Conservation (phyloP, 164 flowering plant genomes). For the Brasenia schreberi region DNA sequence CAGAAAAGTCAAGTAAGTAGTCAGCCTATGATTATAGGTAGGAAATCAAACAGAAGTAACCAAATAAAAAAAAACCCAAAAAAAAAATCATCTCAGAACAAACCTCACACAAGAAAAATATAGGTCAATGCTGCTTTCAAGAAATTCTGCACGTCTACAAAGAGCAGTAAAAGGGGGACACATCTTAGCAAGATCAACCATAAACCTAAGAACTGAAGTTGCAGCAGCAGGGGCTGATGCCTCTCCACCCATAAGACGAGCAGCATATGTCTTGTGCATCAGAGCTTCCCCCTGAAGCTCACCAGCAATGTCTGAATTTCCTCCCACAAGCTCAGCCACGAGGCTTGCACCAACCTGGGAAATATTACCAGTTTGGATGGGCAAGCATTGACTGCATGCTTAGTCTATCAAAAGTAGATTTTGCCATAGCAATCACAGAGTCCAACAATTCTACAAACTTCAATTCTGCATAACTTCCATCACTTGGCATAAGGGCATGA, state of each 20-base stretch:
- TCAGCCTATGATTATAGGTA: no score
- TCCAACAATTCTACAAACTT: slow-evolving; percentile 89
- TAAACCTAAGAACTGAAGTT: slow-evolving; percentile 80
- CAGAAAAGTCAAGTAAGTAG: no score
- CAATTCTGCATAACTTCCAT: slow-evolving; percentile 58
- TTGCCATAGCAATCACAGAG: slow-evolving; percentile 85
- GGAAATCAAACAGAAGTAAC: no score
- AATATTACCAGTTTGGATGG: slow-evolving; percentile 75
- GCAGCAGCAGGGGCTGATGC: slow-evolving; percentile 99
- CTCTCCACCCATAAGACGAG: slow-evolving; percentile 99
- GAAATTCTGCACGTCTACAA: slow-evolving; percentile 74
- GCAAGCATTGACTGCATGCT: slow-evolving; percentile 77
- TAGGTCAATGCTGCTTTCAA: slow-evolving; percentile 85
- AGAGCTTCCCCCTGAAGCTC: slow-evolving; percentile 99
- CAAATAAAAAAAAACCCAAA: neutral
- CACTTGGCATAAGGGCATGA: slow-evolving; percentile 91
- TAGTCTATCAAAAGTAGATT: slow-evolving; percentile 86
- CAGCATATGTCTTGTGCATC: slow-evolving; percentile 99
- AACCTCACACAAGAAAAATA: slow-evolving; percentile 95
- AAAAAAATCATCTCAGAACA: slow-evolving; percentile 8
- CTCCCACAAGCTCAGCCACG: slow-evolving; percentile 85
- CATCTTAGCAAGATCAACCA: slow-evolving; percentile 99
- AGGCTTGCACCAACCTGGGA: slow-evolving; percentile 69
- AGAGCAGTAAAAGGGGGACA: slow-evolving; percentile 73
- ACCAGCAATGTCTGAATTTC: slow-evolving; percentile 64